Evolutionary conservation across 306 rosid species (phyloP).

Genomic region (Casuarina glauca): DNA sequence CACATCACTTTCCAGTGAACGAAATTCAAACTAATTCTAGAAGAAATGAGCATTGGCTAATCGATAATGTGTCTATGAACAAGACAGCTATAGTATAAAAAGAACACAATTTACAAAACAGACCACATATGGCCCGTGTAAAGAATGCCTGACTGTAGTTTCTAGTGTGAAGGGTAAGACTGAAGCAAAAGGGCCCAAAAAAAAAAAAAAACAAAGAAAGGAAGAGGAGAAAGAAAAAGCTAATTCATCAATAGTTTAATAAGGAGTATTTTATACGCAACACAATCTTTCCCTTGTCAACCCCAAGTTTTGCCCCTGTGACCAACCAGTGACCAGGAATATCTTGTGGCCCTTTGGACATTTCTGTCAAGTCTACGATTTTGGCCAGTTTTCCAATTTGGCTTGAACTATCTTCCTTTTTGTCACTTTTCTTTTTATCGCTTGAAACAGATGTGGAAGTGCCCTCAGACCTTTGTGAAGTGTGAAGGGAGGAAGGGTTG

Average conservation of each 20-base stretch:
- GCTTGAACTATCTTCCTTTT: conserved; percentile 66
- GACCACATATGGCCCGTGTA: conserved; percentile 69
- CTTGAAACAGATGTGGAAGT: conserved; percentile 68
- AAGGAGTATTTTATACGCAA: conserved; percentile 84
- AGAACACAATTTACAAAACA: conserved; percentile 46
- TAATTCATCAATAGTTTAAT: conserved; percentile 71
- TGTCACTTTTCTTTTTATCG: conserved; percentile 60
- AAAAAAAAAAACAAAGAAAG: too few species aligned
- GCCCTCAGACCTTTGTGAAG: conserved; percentile 54
- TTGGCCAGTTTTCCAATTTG: conserved; percentile 77
- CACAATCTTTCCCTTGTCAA: conserved; percentile 88
- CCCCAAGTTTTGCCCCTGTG: conserved; percentile 98
- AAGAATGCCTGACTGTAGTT: conserved; percentile 78
- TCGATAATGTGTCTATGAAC: conserved; percentile 31
- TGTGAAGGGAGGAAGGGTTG: conserved; percentile 55
- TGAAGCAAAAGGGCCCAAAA: background rate
- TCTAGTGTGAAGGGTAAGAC: conserved; percentile 39
- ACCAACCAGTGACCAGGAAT: conserved; percentile 98
- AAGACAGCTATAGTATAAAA: conserved; percentile 30
- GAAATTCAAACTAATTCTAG: conserved; percentile 34
- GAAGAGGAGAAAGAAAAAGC: background rate
- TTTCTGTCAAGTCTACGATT: conserved; percentile 86
- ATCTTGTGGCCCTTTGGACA: conserved; percentile 97
- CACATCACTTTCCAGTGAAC: conserved; percentile 8
- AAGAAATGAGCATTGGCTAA: conserved; percentile 38